Conservation (phyloP, 169 alveolate genomes). For the Plasmodium reichenowi region DNA sequence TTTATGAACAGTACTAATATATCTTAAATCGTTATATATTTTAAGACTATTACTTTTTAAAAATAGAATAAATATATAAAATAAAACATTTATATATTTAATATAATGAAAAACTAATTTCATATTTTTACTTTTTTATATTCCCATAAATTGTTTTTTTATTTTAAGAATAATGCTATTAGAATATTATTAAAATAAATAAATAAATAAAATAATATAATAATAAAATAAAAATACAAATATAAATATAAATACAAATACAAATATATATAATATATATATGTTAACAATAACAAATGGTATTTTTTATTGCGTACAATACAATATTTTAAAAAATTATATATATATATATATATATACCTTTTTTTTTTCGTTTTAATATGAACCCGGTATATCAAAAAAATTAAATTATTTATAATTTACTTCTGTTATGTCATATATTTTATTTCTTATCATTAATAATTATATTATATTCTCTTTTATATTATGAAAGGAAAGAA, state of each 20-base stretch:
- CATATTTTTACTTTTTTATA: constrained; percentile 41
- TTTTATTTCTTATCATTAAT: no score
- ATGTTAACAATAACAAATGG: no score
- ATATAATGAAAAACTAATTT: constrained; percentile 41
- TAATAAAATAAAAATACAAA: no score
- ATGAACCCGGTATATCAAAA: background rate
- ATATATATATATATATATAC: no score
- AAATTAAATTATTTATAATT: no score
- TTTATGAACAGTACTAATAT: constrained; percentile 17
- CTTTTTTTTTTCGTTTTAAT: constrained; percentile 26
- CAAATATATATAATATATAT: no score
- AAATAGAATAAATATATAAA: constrained; percentile 14
- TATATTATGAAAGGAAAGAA: no score
- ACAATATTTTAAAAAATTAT: no score
- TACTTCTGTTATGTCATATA: no score
- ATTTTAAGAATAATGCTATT: background rate
- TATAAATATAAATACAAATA: no score
- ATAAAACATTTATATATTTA: constrained; percentile 28
- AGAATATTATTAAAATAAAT: background rate
- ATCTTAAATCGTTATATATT: constrained; percentile 29
- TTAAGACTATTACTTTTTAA: constrained; percentile 46
- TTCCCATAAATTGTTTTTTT: constrained; percentile 1
- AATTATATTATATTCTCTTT: no score
- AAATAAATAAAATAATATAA: background rate
- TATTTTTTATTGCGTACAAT: no score